Base-by-base conservation (phyloP, 352 stramenopile species). In the Phytophthora idaei region DNA sequence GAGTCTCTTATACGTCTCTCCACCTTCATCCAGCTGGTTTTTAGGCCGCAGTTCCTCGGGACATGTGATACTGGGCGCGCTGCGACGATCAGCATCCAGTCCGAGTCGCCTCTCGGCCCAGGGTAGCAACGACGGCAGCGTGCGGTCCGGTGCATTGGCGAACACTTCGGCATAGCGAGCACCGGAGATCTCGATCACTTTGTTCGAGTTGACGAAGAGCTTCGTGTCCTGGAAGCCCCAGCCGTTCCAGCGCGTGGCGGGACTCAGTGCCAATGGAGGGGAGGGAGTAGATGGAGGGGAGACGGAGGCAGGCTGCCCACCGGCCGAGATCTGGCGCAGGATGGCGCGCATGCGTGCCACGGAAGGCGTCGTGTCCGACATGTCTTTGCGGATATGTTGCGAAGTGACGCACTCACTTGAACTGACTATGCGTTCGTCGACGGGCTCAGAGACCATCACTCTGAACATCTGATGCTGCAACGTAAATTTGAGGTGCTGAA, bases 221-320 rank as follows among this genome's bases (percentile, higher is more conserved):
- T 81, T 80, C 46, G 84, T 92, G 74, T 92, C 84, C 15, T 70
- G 67, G 71, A 79, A 92, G 25, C 84, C 84, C 84, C 84, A 92
- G 47, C 84, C 84, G 57, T 90, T 88, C 84, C 84, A 92, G 56
- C 82, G 81, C 15, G 78, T 89, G 56, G 69, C 60, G 31, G 75
- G 57, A 42, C 52, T 76, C 29, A 76, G 47, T n/a, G 63, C 66
- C 37, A 72, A 50, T 57, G 56, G 55, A 29, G 67, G 42, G 2
- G 61, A 52, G n/a, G 62, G 31, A 12, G 58, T 25, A 1, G 61
- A 34, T 8, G 61, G 15, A 14, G 54, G 28, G 21, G 53, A 52
- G 21, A 39, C 17, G 0, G 54, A 29, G 4, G 29, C 31, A 3
- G 21, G 21, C 46, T 27, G 15, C 11, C 55, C 48, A 46, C 44